Percentiles rank a stretch among this genome's conserved stretches.
Evolutionary conservation across 2,329 filamentous ascomycete genomes (phyloP).

Genomic region (Acrocalymma vagum): DNA sequence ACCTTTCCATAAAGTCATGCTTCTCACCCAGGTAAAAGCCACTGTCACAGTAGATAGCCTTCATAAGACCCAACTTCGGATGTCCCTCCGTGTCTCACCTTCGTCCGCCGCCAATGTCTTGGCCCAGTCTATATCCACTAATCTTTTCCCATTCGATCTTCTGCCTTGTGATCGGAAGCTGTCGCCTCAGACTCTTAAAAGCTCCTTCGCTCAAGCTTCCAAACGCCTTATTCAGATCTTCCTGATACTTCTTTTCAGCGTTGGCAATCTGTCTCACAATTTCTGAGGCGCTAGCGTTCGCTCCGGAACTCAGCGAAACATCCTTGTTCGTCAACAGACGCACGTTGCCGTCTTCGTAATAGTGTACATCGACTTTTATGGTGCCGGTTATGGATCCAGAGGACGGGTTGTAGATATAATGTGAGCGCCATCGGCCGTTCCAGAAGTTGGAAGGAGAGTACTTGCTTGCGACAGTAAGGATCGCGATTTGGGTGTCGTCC

Average conservation of each 20-base stretch:
- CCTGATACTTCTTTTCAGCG: conserved; percentile 92
- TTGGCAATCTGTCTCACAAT: conserved; percentile 80
- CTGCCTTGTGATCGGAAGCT: conserved; percentile 94
- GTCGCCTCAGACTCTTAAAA: conserved; percentile 91
- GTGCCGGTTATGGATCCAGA: conserved; percentile 74
- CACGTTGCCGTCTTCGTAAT: conserved; percentile 99
- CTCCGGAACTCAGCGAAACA: conserved; percentile 66
- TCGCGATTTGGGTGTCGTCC: conserved; percentile 76
- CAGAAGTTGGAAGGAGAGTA: conserved; percentile 99
- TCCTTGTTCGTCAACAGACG: conserved; percentile 89
- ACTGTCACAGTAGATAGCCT: too few relatives aligned
- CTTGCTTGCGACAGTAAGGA: conserved; percentile 92
- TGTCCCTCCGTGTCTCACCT: conserved; percentile 6
- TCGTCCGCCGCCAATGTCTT: conserved; percentile 61
- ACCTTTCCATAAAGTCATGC: too few relatives aligned
- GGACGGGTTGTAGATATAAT: conserved; percentile 80
- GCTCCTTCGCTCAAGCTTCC: conserved; percentile 88
- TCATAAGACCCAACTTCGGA: too few relatives aligned
- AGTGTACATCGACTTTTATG: conserved; percentile 95
- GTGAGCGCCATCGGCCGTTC: conserved; percentile 96
- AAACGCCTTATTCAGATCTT: conserved; percentile 93
- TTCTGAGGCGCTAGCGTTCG: conserved; percentile 68
- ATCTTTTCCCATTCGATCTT: conserved; percentile 99
- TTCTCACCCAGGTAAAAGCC: too few relatives aligned
- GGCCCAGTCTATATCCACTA: conserved; percentile 77